phyloP scores from a whole-genome alignment of 352 stramenopile species.

The Globisporangium solare region DNA sequence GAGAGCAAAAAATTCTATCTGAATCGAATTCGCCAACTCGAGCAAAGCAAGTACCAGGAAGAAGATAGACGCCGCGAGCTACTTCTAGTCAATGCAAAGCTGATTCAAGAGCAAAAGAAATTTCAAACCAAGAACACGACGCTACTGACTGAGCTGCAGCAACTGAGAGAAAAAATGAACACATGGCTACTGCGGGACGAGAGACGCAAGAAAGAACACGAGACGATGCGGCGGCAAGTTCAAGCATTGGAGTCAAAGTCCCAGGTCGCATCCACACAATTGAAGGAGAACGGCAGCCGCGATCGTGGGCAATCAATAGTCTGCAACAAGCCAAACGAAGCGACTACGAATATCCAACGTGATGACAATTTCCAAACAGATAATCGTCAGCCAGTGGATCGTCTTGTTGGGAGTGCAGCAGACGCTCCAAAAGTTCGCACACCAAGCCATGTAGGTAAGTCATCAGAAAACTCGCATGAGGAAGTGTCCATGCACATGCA shows the following conservation, averaged over 20 bases:
- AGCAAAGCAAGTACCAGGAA: conserved; percentile 34
- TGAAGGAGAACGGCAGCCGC: not conserved
- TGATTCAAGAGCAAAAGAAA: conserved; percentile 62
- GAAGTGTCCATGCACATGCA: not conserved
- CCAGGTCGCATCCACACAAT: not conserved
- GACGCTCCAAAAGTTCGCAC: too few species aligned
- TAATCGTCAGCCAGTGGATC: too few species aligned
- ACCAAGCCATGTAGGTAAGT: too few species aligned
- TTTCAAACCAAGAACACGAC: conserved; percentile 32
- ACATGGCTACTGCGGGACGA: conserved; percentile 46
- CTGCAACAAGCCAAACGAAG: not conserved
- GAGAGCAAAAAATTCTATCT: conserved; percentile 31
- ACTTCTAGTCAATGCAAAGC: conserved; percentile 58
- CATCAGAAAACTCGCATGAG: not conserved
- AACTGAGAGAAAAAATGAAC: conserved; percentile 50
- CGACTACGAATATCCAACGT: not conserved
- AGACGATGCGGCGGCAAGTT: conserved; percentile 14
- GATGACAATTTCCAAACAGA: too few species aligned
- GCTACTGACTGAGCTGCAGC: conserved; percentile 23
- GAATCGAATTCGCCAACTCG: conserved; percentile 45
- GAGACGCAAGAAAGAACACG: conserved; percentile 34
- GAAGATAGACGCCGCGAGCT: conserved; percentile 59
- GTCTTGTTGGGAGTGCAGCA: too few species aligned
- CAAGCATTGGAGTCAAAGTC: conserved; percentile 16
- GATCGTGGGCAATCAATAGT: not conserved